phyloP scores from a whole-genome alignment of 2,329 filamentous ascomycete species.

The Cercospora sojina region DNA sequence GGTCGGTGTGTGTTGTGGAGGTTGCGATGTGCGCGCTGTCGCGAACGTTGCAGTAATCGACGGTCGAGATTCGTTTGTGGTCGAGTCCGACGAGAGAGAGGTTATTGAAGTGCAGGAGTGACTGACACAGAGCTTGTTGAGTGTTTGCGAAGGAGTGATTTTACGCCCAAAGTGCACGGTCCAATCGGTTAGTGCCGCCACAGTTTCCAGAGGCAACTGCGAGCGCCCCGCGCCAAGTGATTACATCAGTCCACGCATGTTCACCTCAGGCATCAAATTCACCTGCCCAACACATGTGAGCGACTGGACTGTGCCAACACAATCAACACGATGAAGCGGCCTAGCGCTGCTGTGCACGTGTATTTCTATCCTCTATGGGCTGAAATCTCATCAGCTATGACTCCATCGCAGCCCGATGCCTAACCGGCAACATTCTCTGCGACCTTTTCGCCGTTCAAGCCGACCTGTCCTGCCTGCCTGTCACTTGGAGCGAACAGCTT shows the following conservation, averaged over 20 bases:
- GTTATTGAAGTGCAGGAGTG: background rate
- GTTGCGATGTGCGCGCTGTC: constrained; percentile 3
- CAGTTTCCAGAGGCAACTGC: constrained; percentile 8
- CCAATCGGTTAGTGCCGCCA: constrained; percentile 1
- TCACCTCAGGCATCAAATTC: constrained; percentile 2
- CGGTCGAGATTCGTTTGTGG: constrained; percentile 2
- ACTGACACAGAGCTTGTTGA: constrained; percentile 8
- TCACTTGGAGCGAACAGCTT: constrained; percentile 52
- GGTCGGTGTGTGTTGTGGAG: constrained; percentile 13
- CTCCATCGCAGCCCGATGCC: background rate
- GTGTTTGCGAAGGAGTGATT: constrained; percentile 9
- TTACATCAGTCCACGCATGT: background rate
- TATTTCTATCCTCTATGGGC: background rate
- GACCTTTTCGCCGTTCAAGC: constrained; percentile 42
- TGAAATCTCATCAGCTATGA: background rate
- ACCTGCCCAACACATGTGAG: background rate
- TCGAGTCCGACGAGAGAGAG: background rate
- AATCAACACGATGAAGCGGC: background rate
- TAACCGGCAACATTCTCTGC: constrained; percentile 48
- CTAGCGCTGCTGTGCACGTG: background rate
- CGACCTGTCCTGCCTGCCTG: constrained; percentile 44
- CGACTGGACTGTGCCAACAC: background rate
- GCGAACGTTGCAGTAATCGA: background rate
- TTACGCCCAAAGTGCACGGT: constrained; percentile 5
- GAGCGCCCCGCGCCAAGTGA: constrained; percentile 6